phyloP scores from a whole-genome alignment of 768 basidiomycete genomes.

The Pleurotus platypus region DNA sequence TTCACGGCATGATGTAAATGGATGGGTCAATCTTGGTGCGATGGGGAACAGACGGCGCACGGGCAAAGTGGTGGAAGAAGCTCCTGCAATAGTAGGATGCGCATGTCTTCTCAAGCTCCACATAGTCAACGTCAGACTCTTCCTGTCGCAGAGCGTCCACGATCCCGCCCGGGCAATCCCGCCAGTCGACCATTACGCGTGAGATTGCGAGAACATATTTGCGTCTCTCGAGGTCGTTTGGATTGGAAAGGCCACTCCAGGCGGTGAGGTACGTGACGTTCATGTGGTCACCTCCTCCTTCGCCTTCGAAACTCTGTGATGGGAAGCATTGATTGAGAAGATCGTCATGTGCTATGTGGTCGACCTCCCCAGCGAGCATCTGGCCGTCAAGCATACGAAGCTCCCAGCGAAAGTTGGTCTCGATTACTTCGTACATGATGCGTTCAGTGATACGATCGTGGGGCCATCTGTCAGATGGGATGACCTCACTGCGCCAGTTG shows the following conservation, averaged over 20 bases:
- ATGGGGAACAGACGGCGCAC: neutral
- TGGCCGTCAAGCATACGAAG: neutral
- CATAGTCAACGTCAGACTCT: neutral
- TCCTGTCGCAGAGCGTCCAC: neutral
- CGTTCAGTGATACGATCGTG: neutral
- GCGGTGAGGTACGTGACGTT: neutral
- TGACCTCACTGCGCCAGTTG: neutral
- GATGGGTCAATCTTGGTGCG: neutral
- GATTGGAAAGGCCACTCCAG: neutral
- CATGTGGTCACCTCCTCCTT: neutral
- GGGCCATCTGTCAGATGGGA: neutral
- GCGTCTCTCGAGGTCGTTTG: neutral
- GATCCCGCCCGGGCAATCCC: neutral
- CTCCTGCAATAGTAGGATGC: neutral
- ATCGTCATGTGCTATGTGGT: neutral
- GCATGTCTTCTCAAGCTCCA: neutral
- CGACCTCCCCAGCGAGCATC: neutral
- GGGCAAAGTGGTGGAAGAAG: neutral
- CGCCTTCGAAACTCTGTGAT: neutral
- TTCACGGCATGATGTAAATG: too few species aligned
- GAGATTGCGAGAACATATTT: neutral
- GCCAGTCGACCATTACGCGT: neutral
- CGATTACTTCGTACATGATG: neutral
- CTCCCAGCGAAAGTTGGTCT: neutral
- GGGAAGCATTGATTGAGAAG: neutral